Evolutionary conservation across 2,329 filamentous ascomycete genomes (phyloP).

Genomic region (Rosellinia necatrix): DNA sequence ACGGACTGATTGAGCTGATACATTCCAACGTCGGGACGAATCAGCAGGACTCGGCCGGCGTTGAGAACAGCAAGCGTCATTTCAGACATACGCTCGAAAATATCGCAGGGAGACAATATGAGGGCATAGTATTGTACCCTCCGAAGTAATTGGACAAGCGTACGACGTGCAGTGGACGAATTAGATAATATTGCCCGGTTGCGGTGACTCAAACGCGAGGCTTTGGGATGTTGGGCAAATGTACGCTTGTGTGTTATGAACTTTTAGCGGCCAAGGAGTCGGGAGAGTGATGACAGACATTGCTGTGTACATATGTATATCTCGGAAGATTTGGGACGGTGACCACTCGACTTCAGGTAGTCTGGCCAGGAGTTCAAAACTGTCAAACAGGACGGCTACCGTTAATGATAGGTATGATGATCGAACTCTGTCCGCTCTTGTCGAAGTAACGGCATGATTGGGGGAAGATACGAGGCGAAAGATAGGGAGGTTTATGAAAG

Average conservation of each 20-base stretch:
- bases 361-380: constrained; percentile 13
- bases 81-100: constrained; percentile 95
- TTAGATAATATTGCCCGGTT: background rate
- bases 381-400: constrained; percentile 9
- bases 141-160: constrained; percentile 43
- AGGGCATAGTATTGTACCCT: constrained; percentile 79
- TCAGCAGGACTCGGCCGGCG: constrained; percentile 76
- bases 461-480: too few species aligned
- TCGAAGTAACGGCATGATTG: too few species aligned
- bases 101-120: constrained; percentile 88
- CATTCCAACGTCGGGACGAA: constrained; percentile 92
- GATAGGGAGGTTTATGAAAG: too few species aligned
- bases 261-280: constrained; percentile 2
- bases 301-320: constrained; percentile 40
- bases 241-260: constrained; percentile 22
- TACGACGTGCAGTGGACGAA: background rate
- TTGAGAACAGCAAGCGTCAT: constrained; percentile 90
- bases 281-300: constrained; percentile 19
- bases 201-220: background rate
- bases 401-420: constrained; percentile 21
- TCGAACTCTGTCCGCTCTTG: background rate
- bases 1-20: constrained; percentile 96
- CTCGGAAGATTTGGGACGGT: constrained; percentile 27
- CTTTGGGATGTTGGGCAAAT: constrained; percentile 1
- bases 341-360: constrained; percentile 5